A percentile compares a stretch with the other conserved stretches of the same genome.
Evolutionary conservation across 2,329 filamentous ascomycete species (phyloP).

Genomic region (Cladosporium sp.): DNA sequence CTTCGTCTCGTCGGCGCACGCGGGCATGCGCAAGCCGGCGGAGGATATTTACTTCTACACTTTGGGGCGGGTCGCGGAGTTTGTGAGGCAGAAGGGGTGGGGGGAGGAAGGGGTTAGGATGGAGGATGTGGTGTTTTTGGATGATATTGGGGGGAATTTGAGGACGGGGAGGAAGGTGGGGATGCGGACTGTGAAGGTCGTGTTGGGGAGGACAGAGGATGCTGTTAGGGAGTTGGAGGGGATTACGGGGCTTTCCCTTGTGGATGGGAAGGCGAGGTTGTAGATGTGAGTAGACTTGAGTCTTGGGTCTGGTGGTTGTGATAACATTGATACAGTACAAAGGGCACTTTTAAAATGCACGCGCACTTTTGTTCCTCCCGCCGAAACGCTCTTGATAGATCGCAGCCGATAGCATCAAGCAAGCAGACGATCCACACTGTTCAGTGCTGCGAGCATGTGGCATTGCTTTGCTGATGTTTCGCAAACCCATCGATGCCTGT

Average conservation of each 20-base stretch:
- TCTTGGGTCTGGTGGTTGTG: too few species aligned
- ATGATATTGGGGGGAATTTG: slow-evolving; percentile 92
- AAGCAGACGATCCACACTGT: too few species aligned
- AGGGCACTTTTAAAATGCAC: too few species aligned
- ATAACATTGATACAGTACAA: too few species aligned
- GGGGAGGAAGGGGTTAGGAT: slow-evolving; percentile 54
- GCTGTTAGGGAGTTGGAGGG: slow-evolving; percentile 78
- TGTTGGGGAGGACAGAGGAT: slow-evolving; percentile 70
- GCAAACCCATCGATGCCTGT: too few species aligned
- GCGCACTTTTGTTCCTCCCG: too few species aligned
- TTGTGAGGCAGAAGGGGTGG: slow-evolving; percentile 52
- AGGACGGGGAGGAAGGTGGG: slow-evolving; percentile 72
- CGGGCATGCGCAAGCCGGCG: slow-evolving; percentile 85
- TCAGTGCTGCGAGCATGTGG: too few species aligned
- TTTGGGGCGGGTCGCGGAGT: slow-evolving; percentile 60
- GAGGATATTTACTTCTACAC: slow-evolving; percentile 74
- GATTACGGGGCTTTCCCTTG: slow-evolving; percentile 65
- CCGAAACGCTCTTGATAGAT: too few species aligned
- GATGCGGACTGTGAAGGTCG: slow-evolving; percentile 80
- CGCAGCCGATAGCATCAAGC: too few species aligned
- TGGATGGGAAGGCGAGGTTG: slow-evolving; percentile 29
- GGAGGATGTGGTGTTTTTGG: slow-evolving; percentile 76
- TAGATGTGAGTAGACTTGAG: slow-evolving; percentile 9
- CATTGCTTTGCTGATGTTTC: too few species aligned
- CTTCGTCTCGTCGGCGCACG: slow-evolving; percentile 81